These are phyloP conservation scores for Alternaria solani DNA, from an alignment of 2,329 filamentous ascomycete genomes.

Conservation along the genomic window DNA sequence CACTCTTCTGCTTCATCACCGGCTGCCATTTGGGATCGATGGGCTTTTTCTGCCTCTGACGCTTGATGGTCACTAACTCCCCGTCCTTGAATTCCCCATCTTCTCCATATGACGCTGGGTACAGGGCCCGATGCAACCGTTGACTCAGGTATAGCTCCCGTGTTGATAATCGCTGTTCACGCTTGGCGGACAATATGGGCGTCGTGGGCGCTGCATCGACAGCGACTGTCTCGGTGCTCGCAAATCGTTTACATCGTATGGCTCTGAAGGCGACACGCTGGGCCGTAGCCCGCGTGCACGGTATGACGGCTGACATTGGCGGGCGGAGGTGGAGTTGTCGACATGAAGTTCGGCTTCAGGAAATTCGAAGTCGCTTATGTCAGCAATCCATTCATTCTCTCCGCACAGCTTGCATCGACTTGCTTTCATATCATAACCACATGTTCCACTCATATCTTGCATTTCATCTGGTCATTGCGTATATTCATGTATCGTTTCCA, in stretches of 20 bases:
- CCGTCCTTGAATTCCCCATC: conserved; percentile 5
- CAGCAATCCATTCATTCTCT: conserved; percentile 21
- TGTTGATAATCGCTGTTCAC: conserved; percentile 11
- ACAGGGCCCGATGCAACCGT: conserved; percentile 33
- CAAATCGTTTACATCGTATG: conserved; percentile 28
- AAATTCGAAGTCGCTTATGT: conserved; percentile 40
- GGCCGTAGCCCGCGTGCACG: conserved; percentile 65
- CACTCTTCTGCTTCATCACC: conserved; percentile 21
- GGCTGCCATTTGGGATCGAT: conserved; percentile 22
- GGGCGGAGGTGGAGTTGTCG: conserved; percentile 21
- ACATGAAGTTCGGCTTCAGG: conserved; percentile 18
- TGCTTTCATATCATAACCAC: neutral
- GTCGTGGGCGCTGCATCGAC: conserved; percentile 14
- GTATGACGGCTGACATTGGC: conserved; percentile 66
- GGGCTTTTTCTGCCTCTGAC: conserved; percentile 14
- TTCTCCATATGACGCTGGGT: conserved; percentile 17
- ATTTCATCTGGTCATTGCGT: neutral
- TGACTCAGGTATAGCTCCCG: conserved; percentile 22
- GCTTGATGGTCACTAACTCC: neutral
- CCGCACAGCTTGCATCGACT: neutral
- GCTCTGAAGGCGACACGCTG: conserved; percentile 29
- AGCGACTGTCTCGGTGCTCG: conserved; percentile 29
- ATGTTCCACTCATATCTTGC: neutral
- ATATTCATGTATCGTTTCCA: neutral
- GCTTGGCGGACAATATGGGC: conserved; percentile 10